phyloP scores from a whole-genome alignment of 768 basidiomycete species.

The Boletus huronensis region DNA sequence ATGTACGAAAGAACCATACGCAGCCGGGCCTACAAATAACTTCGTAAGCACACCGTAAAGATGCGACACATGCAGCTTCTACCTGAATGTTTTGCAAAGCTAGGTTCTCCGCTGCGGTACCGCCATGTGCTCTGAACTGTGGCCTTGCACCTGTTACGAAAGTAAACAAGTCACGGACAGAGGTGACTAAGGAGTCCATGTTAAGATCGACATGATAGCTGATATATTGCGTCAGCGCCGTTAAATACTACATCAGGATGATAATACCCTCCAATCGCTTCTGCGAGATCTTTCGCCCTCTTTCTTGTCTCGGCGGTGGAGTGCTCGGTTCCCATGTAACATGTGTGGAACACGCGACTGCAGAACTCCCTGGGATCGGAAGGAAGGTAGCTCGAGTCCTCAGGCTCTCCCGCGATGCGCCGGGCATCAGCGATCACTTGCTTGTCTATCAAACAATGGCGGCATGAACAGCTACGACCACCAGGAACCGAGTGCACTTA shows the following conservation, averaged over 20 bases:
- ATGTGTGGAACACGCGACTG: conserved; percentile 88
- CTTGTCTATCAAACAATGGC: conserved; percentile 44
- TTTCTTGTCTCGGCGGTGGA: conserved; percentile 82
- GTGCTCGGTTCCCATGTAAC: conserved; percentile 99
- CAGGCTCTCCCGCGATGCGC: conserved; percentile 81
- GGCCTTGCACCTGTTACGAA: conserved; percentile 74
- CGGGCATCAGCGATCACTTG: conserved; percentile 91
- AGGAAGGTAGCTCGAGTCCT: conserved; percentile 79
- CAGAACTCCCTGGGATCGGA: conserved; percentile 86
- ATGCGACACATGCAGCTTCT: background rate
- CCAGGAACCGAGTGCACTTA: conserved; percentile 31
- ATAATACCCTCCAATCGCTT: conserved; percentile 83
- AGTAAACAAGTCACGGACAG: conserved; percentile 77
- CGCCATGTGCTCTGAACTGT: conserved; percentile 84
- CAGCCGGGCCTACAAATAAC: conserved; percentile 64
- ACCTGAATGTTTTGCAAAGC: conserved; percentile 98
- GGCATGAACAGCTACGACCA: background rate
- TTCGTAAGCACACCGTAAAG: background rate
- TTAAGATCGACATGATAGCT: conserved; percentile 95
- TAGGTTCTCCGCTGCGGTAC: conserved; percentile 83
- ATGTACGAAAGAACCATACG: conserved; percentile 94
- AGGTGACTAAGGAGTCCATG: conserved; percentile 89
- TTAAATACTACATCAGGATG: background rate
- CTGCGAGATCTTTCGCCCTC: conserved; percentile 82
- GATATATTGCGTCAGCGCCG: background rate